Evolutionary conservation across 1,284 basidiomycete genomes (phyloP).

Genomic region (Austroboletus olivaceoglutinosus): DNA sequence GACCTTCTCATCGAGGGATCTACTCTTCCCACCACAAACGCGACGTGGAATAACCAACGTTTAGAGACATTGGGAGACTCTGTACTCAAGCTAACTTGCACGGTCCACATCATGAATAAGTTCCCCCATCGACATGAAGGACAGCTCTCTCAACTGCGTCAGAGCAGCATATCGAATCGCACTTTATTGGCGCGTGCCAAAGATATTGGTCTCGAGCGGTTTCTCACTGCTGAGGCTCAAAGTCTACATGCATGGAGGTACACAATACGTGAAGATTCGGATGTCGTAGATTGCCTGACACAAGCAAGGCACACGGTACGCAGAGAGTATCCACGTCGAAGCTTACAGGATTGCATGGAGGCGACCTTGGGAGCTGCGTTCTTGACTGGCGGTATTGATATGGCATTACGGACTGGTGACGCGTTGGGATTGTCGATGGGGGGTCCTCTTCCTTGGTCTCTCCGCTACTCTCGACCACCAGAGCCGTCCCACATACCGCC

Average conservation of each 20-base stretch:
- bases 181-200: slow-evolving; percentile 66
- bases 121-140: slow-evolving; percentile 80
- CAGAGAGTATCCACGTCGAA: slow-evolving; percentile 57
- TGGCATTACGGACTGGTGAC: slow-evolving; percentile 63
- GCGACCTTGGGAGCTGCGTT: slow-evolving; percentile 75
- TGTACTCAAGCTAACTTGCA: slow-evolving; percentile 72
- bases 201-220: slow-evolving; percentile 59
- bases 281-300: slow-evolving; percentile 25
- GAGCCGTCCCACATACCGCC: slow-evolving; percentile 38
- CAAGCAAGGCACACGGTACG: slow-evolving; percentile 31
- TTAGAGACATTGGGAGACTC: slow-evolving; percentile 83
- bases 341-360: slow-evolving; percentile 84
- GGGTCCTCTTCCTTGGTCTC: slow-evolving; percentile 58
- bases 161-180: slow-evolving; percentile 64
- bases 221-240: slow-evolving; percentile 58
- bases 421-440: slow-evolving; percentile 70
- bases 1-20: slow-evolving; percentile 67
- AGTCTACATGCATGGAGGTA: slow-evolving; percentile 63
- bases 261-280: slow-evolving; percentile 39
- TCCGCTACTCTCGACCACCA: slow-evolving; percentile 45
- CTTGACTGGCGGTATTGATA: slow-evolving; percentile 63
- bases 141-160: slow-evolving; percentile 64
- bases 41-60: slow-evolving; percentile 75
- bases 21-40: slow-evolving; percentile 62
- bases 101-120: slow-evolving; percentile 72